Evolutionary conservation across 2,329 filamentous ascomycete species (phyloP).

Genomic region (Nemania abortiva): DNA sequence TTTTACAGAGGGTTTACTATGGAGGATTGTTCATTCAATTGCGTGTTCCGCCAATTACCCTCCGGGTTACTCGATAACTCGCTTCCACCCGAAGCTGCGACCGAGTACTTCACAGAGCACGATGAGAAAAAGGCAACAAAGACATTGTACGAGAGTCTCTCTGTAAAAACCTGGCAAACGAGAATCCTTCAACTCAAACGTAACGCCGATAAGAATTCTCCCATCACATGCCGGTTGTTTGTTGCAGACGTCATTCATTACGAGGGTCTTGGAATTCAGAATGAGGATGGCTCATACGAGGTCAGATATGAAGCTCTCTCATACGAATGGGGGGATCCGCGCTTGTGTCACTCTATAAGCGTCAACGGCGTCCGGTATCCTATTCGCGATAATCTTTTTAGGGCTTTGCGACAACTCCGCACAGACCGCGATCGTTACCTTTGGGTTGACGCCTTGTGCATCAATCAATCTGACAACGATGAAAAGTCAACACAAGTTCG

Average conservation of each 20-base stretch:
- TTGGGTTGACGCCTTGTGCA: constrained; percentile 3
- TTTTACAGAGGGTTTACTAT: background rate
- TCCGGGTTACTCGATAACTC: background rate
- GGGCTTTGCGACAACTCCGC: background rate
- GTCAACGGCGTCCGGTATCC: background rate
- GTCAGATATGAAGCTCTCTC: constrained; percentile 5
- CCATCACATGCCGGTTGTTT: background rate
- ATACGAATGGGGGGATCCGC: constrained; percentile 1
- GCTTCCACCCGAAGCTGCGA: background rate
- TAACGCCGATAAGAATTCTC: background rate
- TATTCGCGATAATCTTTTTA: background rate
- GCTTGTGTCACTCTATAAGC: constrained; percentile 1
- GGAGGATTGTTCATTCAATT: background rate
- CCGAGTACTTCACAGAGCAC: background rate
- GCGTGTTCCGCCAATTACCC: background rate
- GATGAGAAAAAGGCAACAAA: background rate
- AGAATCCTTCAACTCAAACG: background rate
- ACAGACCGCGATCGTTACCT: background rate
- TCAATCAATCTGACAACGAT: background rate
- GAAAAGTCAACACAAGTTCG: constrained; percentile 1
- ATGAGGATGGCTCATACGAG: background rate
- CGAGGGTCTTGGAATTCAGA: background rate
- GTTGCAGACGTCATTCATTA: background rate
- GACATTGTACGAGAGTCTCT: background rate
- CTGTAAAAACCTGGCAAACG: background rate